Evolutionary conservation across 345 rosid species (phyloP).

Genomic region (Bruguiera parviflora): DNA sequence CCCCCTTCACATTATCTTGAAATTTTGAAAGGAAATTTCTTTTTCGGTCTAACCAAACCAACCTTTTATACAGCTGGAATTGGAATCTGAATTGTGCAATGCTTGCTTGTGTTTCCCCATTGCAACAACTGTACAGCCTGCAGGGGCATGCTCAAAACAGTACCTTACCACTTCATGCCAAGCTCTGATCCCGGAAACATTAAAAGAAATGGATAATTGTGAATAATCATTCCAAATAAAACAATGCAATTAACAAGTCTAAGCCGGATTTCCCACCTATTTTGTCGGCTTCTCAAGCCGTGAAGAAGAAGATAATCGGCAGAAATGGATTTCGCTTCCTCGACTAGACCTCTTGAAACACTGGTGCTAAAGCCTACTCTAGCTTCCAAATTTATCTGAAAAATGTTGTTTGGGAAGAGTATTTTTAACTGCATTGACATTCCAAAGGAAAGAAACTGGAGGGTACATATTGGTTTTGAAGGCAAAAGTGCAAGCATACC

Average conservation of each 20-base stretch:
- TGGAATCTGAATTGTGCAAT: conserved; percentile 24
- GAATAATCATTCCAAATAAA: neutral
- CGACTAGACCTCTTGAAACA: conserved; percentile 52
- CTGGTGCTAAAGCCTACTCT: conserved; percentile 65
- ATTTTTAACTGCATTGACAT: no score
- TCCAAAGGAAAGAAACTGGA: neutral
- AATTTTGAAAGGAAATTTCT: neutral
- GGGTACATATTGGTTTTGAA: neutral
- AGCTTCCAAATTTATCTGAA: conserved; percentile 83
- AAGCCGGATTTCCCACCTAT: conserved; percentile 26
- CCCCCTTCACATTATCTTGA: neutral
- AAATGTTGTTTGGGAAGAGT: neutral
- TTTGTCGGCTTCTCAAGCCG: conserved; percentile 46
- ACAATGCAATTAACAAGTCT: neutral
- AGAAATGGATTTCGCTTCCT: conserved; percentile 70
- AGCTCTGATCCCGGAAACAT: conserved; percentile 29
- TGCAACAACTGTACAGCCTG: conserved; percentile 62
- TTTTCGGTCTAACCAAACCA: conserved; percentile 3
- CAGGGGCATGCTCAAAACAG: conserved; percentile 57
- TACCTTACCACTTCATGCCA: conserved; percentile 42
- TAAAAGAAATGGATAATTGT: neutral
- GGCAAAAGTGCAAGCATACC: conserved; percentile 25
- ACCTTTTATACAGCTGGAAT: conserved; percentile 43
- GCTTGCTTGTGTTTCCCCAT: conserved; percentile 40
- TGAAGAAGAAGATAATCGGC: conserved; percentile 68